Base-by-base conservation (phyloP, 2,329 filamentous ascomycete species). In the Leptographium wingfieldii region DNA sequence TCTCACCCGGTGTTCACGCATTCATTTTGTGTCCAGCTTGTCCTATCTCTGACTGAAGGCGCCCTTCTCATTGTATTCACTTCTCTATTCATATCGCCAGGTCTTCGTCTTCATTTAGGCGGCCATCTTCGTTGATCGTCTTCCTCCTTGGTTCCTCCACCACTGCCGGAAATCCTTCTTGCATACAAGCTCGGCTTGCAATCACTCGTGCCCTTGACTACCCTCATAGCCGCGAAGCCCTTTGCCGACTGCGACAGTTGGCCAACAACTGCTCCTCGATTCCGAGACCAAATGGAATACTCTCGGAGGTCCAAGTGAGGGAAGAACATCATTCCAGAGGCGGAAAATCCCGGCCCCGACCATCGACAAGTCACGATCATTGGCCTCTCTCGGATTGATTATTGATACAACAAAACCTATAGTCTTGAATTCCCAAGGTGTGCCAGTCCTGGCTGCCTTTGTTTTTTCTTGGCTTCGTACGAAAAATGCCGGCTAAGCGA, bases 401-500 rank as follows among this genome's bases (percentile, higher is more conserved):
- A 29, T 27, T 25, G 11, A 29, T 29, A 51, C 48, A 27, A 35
- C 19, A 7, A 29, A 16, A 52, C 12, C 25, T 9, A 52, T 3
- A 35, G 52, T 54, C 52, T n/a, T n/a, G 33, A 38, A 43, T 19
- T 1, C 25, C 2, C 14, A 12, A 29, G 35, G 43, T 38, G n/a
- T 46, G 16, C 19, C 43, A n/a, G 43, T 29, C 43, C 12, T 33
- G 31, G 55, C 46, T 54, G 25, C 57, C 12, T 33, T 22, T 38
- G 25, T 16, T n/a, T 33, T 31, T 19, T 9, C 9, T 43, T 4
- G 14, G 12, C 22, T 25, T 38, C n/a, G 43, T 16, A n/a, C 9
- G 10, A 64, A 72, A 65, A 35, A 77, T 77, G 76, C 69, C 72
- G n/a, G 64, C 69, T 60, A 84, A 84, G 69, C 74, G 83, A 59